A percentile compares a stretch with the other conserved stretches of the same genome.
Evolutionary conservation across 106 monocot genomes (phyloP).

Genomic region (Agapanthus africanus): DNA sequence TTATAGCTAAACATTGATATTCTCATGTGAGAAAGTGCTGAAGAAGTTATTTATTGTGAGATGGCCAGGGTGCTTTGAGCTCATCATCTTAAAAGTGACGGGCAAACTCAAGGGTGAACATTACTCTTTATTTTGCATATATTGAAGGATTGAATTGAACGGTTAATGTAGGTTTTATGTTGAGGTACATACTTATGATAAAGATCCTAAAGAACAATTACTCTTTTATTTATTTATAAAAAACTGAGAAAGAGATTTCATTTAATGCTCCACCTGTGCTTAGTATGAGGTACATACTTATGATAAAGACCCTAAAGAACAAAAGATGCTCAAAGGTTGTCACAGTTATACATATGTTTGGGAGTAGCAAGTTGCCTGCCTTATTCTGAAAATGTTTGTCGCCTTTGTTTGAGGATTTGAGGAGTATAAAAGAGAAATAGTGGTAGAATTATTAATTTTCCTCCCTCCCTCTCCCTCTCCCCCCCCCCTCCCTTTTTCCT

Average conservation of each 20-base stretch:
- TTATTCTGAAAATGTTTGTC: neutral
- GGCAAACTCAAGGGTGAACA: too few species aligned
- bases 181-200: too few species aligned
- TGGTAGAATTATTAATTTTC: too few species aligned
- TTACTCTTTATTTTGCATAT: too few species aligned
- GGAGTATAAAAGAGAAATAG: too few species aligned
- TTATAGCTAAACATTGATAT: neutral
- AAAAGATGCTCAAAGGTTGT: neutral
- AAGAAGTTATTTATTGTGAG: neutral
- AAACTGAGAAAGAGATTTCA: neutral
- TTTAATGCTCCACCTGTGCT: neutral
- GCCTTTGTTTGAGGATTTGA: neutral
- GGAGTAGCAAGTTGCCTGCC: neutral
- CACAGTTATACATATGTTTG: neutral
- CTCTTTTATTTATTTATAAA: too few species aligned
- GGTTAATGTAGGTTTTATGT: neutral
- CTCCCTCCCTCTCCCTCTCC: too few species aligned
- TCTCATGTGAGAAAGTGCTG: neutral
- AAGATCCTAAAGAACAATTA: neutral
- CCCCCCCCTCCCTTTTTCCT: too few species aligned
- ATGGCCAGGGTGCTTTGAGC: neutral
- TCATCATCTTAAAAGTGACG: neutral
- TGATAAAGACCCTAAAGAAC: neutral
- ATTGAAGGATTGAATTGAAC: neutral
- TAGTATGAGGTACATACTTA: neutral